These are phyloP conservation scores for Monilinia fructigena DNA, from an alignment of 2,329 filamentous ascomycete genomes.

Conservation along the genomic window DNA sequence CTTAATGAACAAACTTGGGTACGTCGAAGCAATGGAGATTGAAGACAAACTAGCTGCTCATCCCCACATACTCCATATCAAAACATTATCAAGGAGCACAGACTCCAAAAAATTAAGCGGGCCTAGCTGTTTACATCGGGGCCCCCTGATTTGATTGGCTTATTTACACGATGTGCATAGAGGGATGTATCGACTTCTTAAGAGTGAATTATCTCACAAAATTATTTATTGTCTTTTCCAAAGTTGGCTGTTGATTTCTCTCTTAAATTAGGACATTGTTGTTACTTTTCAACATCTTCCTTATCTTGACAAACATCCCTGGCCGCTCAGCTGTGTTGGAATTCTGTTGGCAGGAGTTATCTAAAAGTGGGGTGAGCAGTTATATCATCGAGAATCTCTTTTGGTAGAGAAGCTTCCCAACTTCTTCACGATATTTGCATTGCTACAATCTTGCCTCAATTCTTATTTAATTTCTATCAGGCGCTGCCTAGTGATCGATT, in stretches of 20 bases:
- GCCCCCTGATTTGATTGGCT: background rate
- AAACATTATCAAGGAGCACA: constrained; percentile 1
- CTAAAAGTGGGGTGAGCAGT: background rate
- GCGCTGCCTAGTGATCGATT: background rate
- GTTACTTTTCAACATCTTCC: background rate
- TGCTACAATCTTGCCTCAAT: background rate
- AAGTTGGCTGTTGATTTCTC: background rate
- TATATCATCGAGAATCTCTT: background rate
- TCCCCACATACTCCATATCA: background rate
- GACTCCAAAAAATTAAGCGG: background rate
- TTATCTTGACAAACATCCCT: background rate
- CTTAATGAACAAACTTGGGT: background rate
- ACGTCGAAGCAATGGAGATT: background rate
- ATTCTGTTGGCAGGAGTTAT: background rate
- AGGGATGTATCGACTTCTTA: background rate
- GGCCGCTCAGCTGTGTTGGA: background rate
- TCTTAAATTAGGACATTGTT: background rate
- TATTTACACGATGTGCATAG: background rate
- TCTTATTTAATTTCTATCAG: background rate
- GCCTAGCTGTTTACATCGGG: background rate
- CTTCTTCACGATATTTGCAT: background rate
- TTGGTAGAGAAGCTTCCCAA: background rate
- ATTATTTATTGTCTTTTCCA: background rate
- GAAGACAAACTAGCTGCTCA: background rate
- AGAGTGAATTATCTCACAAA: background rate